phyloP scores from a whole-genome alignment of 768 basidiomycete genomes.

The Dioszegia crocea region DNA sequence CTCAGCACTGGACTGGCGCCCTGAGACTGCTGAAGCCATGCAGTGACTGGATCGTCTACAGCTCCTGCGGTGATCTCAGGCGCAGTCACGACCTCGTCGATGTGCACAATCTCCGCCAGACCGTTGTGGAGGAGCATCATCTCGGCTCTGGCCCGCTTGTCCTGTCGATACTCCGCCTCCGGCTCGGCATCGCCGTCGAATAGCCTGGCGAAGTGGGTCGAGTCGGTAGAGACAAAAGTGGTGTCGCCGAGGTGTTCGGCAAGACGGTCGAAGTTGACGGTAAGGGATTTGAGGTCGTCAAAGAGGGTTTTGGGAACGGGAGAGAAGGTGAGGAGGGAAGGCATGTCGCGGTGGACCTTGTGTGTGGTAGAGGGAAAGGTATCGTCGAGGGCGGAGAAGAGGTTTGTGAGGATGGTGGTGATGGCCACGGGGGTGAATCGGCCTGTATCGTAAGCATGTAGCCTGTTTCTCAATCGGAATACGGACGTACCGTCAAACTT shows the following conservation, averaged over 20 bases:
- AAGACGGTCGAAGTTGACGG: constrained; percentile 15
- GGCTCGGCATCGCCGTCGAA: constrained; percentile 4
- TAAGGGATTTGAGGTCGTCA: constrained; percentile 15
- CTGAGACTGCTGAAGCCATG: neutral
- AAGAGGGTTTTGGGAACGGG: constrained; percentile 25
- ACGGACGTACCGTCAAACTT: constrained; percentile 33
- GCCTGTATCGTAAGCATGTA: constrained; percentile 12
- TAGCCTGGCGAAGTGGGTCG: constrained; percentile 4
- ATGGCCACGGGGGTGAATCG: constrained; percentile 39
- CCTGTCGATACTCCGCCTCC: constrained; percentile 7
- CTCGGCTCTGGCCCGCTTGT: constrained; percentile 21
- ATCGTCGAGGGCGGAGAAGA: constrained; percentile 24
- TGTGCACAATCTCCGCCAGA: neutral
- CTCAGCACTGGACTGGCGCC: constrained; percentile 4
- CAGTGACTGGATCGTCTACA: neutral
- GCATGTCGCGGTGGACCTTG: constrained; percentile 19
- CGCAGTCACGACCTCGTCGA: neutral
- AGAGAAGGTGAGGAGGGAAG: constrained; percentile 28
- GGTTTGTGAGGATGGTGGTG: constrained; percentile 25
- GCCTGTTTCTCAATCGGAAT: neutral
- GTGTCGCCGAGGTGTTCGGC: constrained; percentile 25
- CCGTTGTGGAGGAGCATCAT: constrained; percentile 20
- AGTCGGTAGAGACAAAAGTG: constrained; percentile 22
- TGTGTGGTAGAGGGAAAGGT: constrained; percentile 25
- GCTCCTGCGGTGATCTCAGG: neutral